Evolutionary conservation across 2,329 filamentous ascomycete genomes (phyloP).

Genomic region (Aspergillus aculeatus): DNA sequence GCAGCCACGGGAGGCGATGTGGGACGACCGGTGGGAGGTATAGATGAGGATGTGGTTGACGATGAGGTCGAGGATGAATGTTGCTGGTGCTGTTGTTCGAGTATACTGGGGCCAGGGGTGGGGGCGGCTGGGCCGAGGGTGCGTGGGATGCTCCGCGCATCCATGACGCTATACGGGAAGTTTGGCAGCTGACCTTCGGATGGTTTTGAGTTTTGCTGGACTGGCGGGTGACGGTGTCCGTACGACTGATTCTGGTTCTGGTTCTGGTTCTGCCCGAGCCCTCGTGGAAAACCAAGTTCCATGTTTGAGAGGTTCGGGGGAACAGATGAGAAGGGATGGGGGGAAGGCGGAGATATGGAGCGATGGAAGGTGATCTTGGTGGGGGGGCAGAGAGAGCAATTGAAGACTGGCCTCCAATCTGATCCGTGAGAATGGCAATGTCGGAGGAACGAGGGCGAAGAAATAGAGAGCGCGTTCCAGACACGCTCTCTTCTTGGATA

Average conservation of each 20-base stretch:
- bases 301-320: not conserved
- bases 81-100: not conserved
- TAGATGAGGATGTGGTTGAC: not conserved
- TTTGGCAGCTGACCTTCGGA: not conserved
- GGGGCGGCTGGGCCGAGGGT: not conserved
- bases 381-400: no score
- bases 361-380: no score
- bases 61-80: not conserved
- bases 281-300: not conserved
- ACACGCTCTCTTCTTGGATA: no score
- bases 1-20: not conserved
- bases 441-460: no score
- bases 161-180: slow-evolving; percentile 1
- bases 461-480: no score
- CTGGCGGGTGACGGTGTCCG: not conserved
- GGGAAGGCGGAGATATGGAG: not conserved
- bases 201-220: not conserved
- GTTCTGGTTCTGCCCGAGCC: not conserved
- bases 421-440: no score
- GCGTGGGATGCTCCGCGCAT: slow-evolving; percentile 4
- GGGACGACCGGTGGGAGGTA: not conserved
- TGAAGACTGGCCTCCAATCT: no score
- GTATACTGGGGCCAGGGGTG: not conserved
- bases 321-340: not conserved
- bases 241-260: not conserved